These are phyloP conservation scores for Lippia alba DNA, from an alignment of 305 asterid species.

Conservation along the genomic window DNA sequence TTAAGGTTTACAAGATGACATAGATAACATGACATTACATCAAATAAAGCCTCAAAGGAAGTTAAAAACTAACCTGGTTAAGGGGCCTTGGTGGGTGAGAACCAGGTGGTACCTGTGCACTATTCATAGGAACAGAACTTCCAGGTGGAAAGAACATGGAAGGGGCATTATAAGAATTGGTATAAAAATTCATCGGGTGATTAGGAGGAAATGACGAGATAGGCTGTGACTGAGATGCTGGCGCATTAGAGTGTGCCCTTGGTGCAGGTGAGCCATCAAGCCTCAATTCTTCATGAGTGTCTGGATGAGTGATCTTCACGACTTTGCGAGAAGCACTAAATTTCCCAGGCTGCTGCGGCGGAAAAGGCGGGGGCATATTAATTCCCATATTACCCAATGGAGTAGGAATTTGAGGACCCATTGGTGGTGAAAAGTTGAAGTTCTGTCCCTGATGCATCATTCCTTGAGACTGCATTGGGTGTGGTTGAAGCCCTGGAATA, in stretches of 20 bases:
- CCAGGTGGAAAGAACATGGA: constrained; percentile 46
- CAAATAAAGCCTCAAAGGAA: neutral
- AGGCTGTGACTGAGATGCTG: constrained; percentile 59
- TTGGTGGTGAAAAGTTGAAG: constrained; percentile 60
- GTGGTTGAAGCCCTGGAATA: constrained; percentile 68
- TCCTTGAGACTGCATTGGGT: constrained; percentile 75
- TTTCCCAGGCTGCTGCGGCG: constrained; percentile 67
- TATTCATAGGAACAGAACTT: constrained; percentile 52
- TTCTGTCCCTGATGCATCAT: constrained; percentile 74
- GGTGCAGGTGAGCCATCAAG: constrained; percentile 62
- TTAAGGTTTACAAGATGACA: no score
- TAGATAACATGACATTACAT: neutral
- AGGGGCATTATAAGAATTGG: constrained; percentile 51
- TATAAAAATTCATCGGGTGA: constrained; percentile 51
- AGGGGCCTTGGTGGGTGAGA: constrained; percentile 55
- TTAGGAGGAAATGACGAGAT: constrained; percentile 55
- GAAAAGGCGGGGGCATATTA: constrained; percentile 59
- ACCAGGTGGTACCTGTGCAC: constrained; percentile 48
- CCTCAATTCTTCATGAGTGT: constrained; percentile 80
- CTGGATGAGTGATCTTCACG: constrained; percentile 85
- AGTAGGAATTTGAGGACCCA: constrained; percentile 62
- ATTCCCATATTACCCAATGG: constrained; percentile 73
- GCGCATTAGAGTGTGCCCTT: constrained; percentile 59
- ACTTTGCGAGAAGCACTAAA: constrained; percentile 55
- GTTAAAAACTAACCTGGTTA: constrained; percentile 60